phyloP scores from a whole-genome alignment of 225 moss, liverwort and hornwort genomes.

The Marchantia paleacea region DNA sequence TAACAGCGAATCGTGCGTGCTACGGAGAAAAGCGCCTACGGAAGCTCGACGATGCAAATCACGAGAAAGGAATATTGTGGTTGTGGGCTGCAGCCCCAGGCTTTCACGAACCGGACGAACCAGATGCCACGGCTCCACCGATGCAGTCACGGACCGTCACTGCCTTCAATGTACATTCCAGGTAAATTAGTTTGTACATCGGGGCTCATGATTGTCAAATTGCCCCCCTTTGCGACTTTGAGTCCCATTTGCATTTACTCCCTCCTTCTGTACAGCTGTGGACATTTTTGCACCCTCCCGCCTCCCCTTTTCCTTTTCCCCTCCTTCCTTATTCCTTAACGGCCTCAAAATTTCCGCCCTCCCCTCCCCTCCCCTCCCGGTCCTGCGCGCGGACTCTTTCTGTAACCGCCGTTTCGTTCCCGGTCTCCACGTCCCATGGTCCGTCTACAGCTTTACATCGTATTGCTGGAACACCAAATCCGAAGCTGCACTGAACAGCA shows the following conservation, averaged over 20 bases:
- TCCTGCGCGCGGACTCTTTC: background rate
- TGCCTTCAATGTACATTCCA: background rate
- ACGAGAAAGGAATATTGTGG: slow-evolving; percentile 18
- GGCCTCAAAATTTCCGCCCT: background rate
- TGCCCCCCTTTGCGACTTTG: background rate
- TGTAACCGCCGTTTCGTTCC: background rate
- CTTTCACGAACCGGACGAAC: background rate
- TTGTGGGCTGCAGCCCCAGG: background rate
- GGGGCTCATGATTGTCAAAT: background rate
- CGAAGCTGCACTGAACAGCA: too few species aligned
- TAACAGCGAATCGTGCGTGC: slow-evolving; percentile 15
- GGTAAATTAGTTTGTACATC: slow-evolving; percentile 5
- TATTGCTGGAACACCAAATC: background rate
- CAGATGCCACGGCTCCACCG: background rate
- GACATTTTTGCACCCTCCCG: background rate
- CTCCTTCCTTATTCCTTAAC: too few species aligned
- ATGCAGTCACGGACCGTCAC: background rate
- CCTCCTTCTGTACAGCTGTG: background rate
- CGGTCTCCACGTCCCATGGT: too few species aligned
- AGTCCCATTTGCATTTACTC: background rate
- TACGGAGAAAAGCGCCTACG: slow-evolving; percentile 18
- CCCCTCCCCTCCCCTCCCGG: background rate
- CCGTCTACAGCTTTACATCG: background rate
- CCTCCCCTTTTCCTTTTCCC: background rate
- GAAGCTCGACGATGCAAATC: slow-evolving; percentile 9